A percentile compares a stretch with the other conserved stretches of the same genome.
Evolutionary conservation across 768 basidiomycete genomes (phyloP).

Genomic region (Pleurotus pulmonarius): DNA sequence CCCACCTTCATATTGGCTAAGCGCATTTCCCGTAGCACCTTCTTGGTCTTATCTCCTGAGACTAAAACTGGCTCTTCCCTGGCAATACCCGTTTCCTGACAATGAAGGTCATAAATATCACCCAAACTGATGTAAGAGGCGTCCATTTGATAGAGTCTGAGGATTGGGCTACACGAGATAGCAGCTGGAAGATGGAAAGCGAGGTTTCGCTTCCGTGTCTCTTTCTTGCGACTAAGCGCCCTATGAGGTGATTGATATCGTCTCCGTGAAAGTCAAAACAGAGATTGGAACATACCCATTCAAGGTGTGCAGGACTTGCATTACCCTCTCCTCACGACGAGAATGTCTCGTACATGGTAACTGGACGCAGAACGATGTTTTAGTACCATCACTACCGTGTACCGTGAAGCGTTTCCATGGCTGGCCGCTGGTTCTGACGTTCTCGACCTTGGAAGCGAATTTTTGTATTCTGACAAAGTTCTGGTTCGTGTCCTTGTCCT

Average conservation of each 20-base stretch:
- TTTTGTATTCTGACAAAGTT: slow-evolving; percentile 89
- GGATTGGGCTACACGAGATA: slow-evolving; percentile 75
- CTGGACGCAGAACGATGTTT: slow-evolving; percentile 87
- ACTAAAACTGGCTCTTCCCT: slow-evolving; percentile 87
- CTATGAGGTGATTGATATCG: slow-evolving; percentile 33
- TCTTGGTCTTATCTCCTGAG: slow-evolving; percentile 80
- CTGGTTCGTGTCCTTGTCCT: slow-evolving; percentile 95
- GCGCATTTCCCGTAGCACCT: slow-evolving; percentile 59
- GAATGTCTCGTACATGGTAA: slow-evolving; percentile 80
- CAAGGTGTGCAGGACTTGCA: slow-evolving; percentile 91
- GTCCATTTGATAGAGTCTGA: slow-evolving; percentile 89
- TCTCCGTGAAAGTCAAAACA: background rate
- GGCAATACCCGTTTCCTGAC: slow-evolving; percentile 66
- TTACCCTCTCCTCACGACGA: slow-evolving; percentile 88
- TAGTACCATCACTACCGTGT: slow-evolving; percentile 87
- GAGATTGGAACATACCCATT: slow-evolving; percentile 59
- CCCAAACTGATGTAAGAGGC: slow-evolving; percentile 87
- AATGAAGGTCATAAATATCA: slow-evolving; percentile 92
- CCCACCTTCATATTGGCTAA: slow-evolving; percentile 43
- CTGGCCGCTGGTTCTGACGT: slow-evolving; percentile 79
- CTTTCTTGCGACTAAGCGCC: slow-evolving; percentile 82
- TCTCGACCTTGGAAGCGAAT: slow-evolving; percentile 88
- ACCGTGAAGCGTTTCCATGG: slow-evolving; percentile 91
- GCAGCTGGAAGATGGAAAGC: slow-evolving; percentile 88
- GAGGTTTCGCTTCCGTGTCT: slow-evolving; percentile 88